Evolutionary conservation across 139 green algal species (phyloP), one percentile per base, ranked within the genome.

Genomic region (Desmodesmus armatus): DNA sequence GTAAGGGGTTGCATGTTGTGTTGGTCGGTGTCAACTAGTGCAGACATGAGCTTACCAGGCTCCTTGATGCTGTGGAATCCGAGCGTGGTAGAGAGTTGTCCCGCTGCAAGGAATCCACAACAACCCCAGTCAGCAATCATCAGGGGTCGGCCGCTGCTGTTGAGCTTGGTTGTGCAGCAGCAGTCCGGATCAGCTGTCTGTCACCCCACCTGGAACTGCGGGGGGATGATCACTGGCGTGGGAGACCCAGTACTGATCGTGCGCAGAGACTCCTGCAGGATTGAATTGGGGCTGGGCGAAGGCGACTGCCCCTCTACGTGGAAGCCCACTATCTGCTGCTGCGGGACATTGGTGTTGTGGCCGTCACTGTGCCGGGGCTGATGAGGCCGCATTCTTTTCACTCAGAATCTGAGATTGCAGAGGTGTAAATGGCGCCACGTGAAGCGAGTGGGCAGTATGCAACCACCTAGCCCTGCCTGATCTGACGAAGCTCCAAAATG

Each of bases 141-240:
- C 74, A 67, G 35, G 37, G n/a, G 35, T 55, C 5, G 5, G 70
- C 23, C 9, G 37, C 27, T 11, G 37, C 21, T 7, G 11, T 15
- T n/a, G n/a, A n/a, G n/a, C n/a, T n/a, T n/a, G n/a, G n/a, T n/a
- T n/a, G n/a, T n/a, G 49, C 67, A 75, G 63, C 29, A 49, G 67
- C 37, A 75, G 11, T 51, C 49, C 29, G 43, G 33, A 35, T 40
- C 5, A 47, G 70, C 70, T 40, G 11, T 19, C 23, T 41, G 21
- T 63, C 58, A 40, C 35, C 35, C 5, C n/a, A 96, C 94, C 91
- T 95, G 90, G 62, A 97, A 97, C 5, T 89, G 88, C 0, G 94
- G 94, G 21, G 94, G 94, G 25, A 97, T 97, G 86, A 97, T 97
- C 25, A 97, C 94, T 3, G 94, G 94, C 25, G 92, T 93, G 3